phyloP scores from a whole-genome alignment of 805 yeast species.

The Metschnikowia cerradonensis region DNA sequence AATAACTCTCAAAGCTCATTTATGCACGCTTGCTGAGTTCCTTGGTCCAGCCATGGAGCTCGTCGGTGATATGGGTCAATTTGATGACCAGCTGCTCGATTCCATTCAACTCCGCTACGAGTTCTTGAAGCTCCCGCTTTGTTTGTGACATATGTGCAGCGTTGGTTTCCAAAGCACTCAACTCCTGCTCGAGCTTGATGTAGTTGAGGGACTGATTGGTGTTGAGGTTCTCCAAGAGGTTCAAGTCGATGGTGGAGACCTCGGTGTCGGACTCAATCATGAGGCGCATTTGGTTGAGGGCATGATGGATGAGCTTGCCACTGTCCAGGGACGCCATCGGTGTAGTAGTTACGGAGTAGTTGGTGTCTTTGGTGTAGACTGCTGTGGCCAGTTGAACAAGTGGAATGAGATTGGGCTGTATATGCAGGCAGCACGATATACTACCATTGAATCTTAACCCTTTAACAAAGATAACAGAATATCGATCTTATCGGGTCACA shows the following conservation, averaged over 20 bases:
- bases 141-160: conserved; percentile 25
- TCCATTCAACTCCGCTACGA: conserved; percentile 21
- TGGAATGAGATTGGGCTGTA: background rate
- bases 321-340: conserved; percentile 28
- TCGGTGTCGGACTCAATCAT: conserved; percentile 40
- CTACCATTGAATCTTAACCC: no score
- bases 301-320: conserved; percentile 24
- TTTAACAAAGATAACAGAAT: no score
- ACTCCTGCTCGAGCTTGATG: conserved; percentile 38
- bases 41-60: conserved; percentile 10
- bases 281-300: conserved; percentile 27
- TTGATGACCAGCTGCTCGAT: conserved; percentile 35
- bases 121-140: conserved; percentile 22
- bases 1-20: background rate
- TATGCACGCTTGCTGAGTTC: conserved; percentile 2
- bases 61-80: conserved; percentile 35
- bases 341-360: background rate
- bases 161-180: conserved; percentile 43
- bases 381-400: background rate
- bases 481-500: no score
- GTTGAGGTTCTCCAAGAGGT: conserved; percentile 50
- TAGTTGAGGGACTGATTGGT: conserved; percentile 56
- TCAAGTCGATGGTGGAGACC: conserved; percentile 42
- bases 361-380: background rate
- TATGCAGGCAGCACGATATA: no score